Evolutionary conservation across 2,329 filamentous ascomycete species (phyloP), one percentile per base, ranked within the genome.

Genomic region (Shiraia sp.): DNA sequence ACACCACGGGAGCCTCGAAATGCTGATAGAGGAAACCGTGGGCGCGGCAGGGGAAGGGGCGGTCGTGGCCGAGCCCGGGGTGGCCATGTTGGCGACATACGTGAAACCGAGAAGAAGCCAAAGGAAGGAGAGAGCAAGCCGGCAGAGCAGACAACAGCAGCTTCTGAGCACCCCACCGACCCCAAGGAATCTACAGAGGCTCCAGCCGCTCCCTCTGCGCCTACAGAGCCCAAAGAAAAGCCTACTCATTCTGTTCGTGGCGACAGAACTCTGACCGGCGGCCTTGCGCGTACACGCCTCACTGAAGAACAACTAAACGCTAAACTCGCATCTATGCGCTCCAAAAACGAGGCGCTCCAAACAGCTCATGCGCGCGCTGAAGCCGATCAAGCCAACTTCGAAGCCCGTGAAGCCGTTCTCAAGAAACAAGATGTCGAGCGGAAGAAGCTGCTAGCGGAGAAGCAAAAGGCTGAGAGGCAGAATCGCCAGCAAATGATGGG

Each of bases 331-430:
- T 74, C 75, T 25, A 85, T 85, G 55, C 77, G 77, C 48, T 75
- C 83, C 51, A 79, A 83, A 42, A 85, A 84, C 38, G 79, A 78
- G 5, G 75, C 79, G 35, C 74, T 81, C 10, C 75, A 76, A 7
- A 81, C 79, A 7, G 80, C 81, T 0, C 82, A 87, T 58, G 79
- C 79, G 1, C 76, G 82, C 17, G 82, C 82, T n/a, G 80, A 86
- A 69, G 82, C 81, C n/a, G 84, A 87, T 51, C 77, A 79, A 39
- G 82, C 81, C 3, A 79, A 77, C 0, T 86, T 85, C 60, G 75
- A 82, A 29, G 76, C 82, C 42, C 76, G 82, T n/a, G 83, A 87
- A 58, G 78, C 79, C 24, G 69, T 80, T 8, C 78, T 80, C 0
- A 76, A 76, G 15, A 73, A 77, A 51, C 76, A 80, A 32, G 63